Evolutionary conservation across 1,284 basidiomycete genomes (phyloP), one percentile per base, ranked within the genome.

Genomic region (Apiotrichum gracile): DNA sequence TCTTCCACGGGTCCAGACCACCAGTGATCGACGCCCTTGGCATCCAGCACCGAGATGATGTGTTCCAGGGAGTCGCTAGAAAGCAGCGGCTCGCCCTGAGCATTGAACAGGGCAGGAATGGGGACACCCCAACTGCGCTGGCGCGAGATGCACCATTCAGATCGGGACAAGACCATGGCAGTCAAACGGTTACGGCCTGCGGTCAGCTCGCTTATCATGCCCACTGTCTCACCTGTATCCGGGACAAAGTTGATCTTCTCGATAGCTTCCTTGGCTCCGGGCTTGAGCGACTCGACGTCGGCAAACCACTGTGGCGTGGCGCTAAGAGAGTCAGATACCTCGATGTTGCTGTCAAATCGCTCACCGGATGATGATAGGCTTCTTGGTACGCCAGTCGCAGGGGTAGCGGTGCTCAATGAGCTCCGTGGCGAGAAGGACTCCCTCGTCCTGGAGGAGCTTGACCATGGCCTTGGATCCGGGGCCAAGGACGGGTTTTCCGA

Each of bases 281-380:
- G 79, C 67, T 96, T 97, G 73, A 97, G 87, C 31, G 79, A 77
- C 46, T 88, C 86, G 22, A 98, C 77, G 68, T 96, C 89, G 0
- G 92, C 90, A 66, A 99, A 99, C 94, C 94, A 99, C 65, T 98
- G 94, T 0, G 90, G 91, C 2, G 94, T 97, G 0, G 93, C 89
- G n/a, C 91, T 91, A 60, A 13, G 14, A 35, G 17, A 5, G 9
- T 29, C 10, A 47, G 35, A 19, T n/a, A n/a, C n/a, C n/a, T n/a
- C n/a, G n/a, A n/a, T n/a, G n/a, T n/a, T n/a, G n/a, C n/a, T n/a
- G n/a, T n/a, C n/a, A n/a, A n/a, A n/a, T 3, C 24, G 8, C 25
- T 88, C n/a, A 47, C 46, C 86, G 85, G 47, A 91, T 82, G 58
- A 99, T 91, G 62, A 97, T 85, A 0, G 94, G 94, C 67, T 89